Percentiles rank a stretch among this genome's conserved stretches.
Conservation (phyloP, 2,329 filamentous ascomycete genomes). For the Amauroascus verrucosus region DNA sequence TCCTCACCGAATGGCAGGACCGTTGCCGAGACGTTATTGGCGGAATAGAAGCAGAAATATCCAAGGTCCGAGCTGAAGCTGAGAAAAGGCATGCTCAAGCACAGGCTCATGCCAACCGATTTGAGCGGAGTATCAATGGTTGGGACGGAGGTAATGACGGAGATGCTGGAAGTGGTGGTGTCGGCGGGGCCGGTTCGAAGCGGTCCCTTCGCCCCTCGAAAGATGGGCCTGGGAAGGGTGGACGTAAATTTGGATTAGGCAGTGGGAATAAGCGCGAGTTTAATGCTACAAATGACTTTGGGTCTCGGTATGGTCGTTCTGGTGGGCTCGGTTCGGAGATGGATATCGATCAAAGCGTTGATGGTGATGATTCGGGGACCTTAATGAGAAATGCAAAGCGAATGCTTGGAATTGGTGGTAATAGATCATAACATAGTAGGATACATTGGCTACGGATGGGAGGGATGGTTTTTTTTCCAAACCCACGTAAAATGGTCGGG, state of each 20-base stretch:
- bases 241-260: slow-evolving; percentile 11
- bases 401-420: slow-evolving; percentile 26
- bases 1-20: slow-evolving; percentile 64
- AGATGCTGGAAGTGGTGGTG: slow-evolving; percentile 19
- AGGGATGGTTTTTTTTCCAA: not conserved
- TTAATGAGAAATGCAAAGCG: slow-evolving; percentile 28
- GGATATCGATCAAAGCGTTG: slow-evolving; percentile 5
- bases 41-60: slow-evolving; percentile 67
- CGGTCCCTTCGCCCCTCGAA: slow-evolving; percentile 11
- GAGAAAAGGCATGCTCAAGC: slow-evolving; percentile 44
- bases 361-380: slow-evolving; percentile 1
- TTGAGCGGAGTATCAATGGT: slow-evolving; percentile 43
- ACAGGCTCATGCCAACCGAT: slow-evolving; percentile 38
- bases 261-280: slow-evolving; percentile 17
- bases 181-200: slow-evolving; percentile 23
- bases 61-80: slow-evolving; percentile 52
- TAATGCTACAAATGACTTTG: slow-evolving; percentile 12
- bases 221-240: slow-evolving; percentile 4
- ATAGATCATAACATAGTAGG: slow-evolving; percentile 17
- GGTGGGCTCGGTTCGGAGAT: not conserved
- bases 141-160: slow-evolving; percentile 21
- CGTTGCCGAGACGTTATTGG: slow-evolving; percentile 64
- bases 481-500: not conserved
- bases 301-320: slow-evolving; percentile 10
- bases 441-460: not conserved